Conservation (phyloP, 2,329 filamentous ascomycete species). For the Hortaea sp. region DNA sequence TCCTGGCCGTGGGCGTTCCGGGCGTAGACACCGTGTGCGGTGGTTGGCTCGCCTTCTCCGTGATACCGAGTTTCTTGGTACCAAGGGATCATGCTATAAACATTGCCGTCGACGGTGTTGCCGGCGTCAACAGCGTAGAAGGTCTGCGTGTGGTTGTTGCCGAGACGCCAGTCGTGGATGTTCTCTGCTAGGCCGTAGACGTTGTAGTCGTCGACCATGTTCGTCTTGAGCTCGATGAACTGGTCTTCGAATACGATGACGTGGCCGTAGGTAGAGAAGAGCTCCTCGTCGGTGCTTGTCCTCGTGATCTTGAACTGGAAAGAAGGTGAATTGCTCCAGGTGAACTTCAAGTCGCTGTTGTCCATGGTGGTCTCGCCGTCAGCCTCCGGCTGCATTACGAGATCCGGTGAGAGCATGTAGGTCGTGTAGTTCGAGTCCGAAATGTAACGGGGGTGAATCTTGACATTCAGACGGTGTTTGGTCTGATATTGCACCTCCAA, state of each 20-base stretch:
- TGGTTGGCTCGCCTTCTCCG: conserved; percentile 36
- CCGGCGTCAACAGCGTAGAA: conserved; percentile 59
- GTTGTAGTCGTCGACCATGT: conserved; percentile 43
- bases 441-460: conserved; percentile 19
- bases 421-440: conserved; percentile 13
- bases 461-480: conserved; percentile 16
- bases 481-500: conserved; percentile 19
- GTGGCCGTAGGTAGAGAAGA: conserved; percentile 58
- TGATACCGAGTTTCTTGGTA: conserved; percentile 65
- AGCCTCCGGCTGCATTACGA: conserved; percentile 9
- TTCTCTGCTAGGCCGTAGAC: conserved; percentile 55
- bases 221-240: conserved; percentile 62
- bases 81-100: conserved; percentile 64
- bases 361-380: conserved; percentile 48
- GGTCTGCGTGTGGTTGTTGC: conserved; percentile 61
- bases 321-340: conserved; percentile 47
- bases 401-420: conserved; percentile 13
- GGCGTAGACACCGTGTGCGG: conserved; percentile 63
- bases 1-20: conserved; percentile 72
- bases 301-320: conserved; percentile 49
- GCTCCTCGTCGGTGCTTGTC: conserved; percentile 50
- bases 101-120: conserved; percentile 54
- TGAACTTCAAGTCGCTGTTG: conserved; percentile 39
- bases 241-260: conserved; percentile 66
- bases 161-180: conserved; percentile 60